Evolutionary conservation across 1,284 basidiomycete species (phyloP).

Genomic region (Takashimella koratensis): DNA sequence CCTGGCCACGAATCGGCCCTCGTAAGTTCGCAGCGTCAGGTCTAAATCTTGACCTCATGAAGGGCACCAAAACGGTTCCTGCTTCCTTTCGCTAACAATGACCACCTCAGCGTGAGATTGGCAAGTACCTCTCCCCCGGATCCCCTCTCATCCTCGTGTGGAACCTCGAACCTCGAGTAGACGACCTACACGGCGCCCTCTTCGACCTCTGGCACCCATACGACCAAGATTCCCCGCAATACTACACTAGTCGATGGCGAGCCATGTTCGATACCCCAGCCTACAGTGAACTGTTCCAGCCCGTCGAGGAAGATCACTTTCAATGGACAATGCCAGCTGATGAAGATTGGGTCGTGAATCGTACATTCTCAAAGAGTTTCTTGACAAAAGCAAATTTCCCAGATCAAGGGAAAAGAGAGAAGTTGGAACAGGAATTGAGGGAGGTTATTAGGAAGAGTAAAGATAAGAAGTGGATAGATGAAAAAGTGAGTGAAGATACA

Average conservation of each 20-base stretch:
- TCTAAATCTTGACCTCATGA: too few relatives aligned
- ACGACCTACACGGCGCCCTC: conserved; percentile 21
- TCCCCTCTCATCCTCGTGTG: conserved; percentile 46
- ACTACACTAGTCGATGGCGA: conserved; percentile 38
- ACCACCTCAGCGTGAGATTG: conserved; percentile 36
- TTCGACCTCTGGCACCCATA: conserved; percentile 32
- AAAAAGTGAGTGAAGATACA: conserved; percentile 33
- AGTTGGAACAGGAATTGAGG: conserved; percentile 26
- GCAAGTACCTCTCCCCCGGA: conserved; percentile 43
- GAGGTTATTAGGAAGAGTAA: conserved; percentile 17
- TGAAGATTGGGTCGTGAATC: conserved; percentile 35
- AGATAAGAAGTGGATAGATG: conserved; percentile 39
- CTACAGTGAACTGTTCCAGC: conserved; percentile 32
- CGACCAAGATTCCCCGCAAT: conserved; percentile 42
- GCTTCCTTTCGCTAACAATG: too few relatives aligned
- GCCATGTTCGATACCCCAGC: conserved; percentile 32
- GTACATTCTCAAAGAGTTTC: conserved; percentile 44
- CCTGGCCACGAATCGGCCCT: conserved; percentile 42
- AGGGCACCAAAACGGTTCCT: background rate
- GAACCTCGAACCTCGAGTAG: conserved; percentile 38
- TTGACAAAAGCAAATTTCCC: conserved; percentile 37
- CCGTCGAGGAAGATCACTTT: conserved; percentile 17
- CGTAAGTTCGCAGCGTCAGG: conserved; percentile 25
- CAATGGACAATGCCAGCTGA: conserved; percentile 28
- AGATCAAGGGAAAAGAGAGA: conserved; percentile 17